Evolutionary conservation across 768 basidiomycete species (phyloP), one percentile per base, ranked within the genome.

Genomic region (Boletellus sp.): DNA sequence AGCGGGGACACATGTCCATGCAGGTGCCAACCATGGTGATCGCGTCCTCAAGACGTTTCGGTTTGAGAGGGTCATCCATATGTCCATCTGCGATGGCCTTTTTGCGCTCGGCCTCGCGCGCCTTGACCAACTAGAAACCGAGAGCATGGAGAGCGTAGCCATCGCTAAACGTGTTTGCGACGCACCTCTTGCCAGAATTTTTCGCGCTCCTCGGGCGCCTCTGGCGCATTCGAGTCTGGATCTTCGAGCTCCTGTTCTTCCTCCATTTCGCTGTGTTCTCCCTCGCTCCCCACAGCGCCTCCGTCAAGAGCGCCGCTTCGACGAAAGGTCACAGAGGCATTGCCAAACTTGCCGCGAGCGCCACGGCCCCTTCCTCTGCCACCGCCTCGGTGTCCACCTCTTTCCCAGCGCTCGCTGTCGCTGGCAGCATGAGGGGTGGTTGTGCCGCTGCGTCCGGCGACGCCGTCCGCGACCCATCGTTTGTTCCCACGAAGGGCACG

Each of bases 11-110:
- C 93, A 97, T 96, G 52, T 90, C 86, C 72, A 77, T 70, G 62
- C 95, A 98, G 1, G 92, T 94, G 20, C 94, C 94, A 13, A 90
- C 81, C 65, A 97, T 85, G n/a, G 85, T 86, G 48, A 94, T 93
- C 16, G 94, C 94, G 55, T 95, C 85, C 57, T 90, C 90, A 3
- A 96, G 76, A 13, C 85, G 78, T 62, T 87, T 86, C 2, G 87
- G 83, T 10, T 85, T 84, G 36, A 78, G 62, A 0, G 93, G 94
- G 62, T 92, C 91, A 54, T 90, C 87, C 80, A 96, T 93, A 61
- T 88, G 84, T 6, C 92, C 91, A 32, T 85, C 81, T 1, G 83
- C 76, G 47, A 96, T 93, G 15, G 87, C 87, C 42, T 70, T 75
- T 65, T 84, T 85, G 44, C 81, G 74, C 61, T 90, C 90, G 3